Percentiles rank a stretch among this genome's conserved stretches.
These are phyloP conservation scores for Suillus tomentosus DNA, from an alignment of 768 basidiomycete species.

Conservation along the genomic window DNA sequence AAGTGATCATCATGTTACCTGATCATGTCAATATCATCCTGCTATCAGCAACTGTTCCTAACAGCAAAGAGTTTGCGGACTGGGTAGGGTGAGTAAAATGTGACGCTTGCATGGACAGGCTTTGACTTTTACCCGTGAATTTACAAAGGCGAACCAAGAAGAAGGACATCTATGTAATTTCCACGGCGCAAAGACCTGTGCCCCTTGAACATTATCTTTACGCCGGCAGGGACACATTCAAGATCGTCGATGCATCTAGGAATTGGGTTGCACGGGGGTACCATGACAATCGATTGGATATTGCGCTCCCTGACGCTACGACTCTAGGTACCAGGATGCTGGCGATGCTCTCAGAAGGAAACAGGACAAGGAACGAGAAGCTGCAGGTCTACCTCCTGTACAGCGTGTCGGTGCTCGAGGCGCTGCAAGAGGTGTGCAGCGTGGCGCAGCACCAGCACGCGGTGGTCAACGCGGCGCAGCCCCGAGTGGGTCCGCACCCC, in stretches of 20 bases:
- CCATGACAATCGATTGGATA: constrained; percentile 13
- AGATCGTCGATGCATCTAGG: constrained; percentile 85
- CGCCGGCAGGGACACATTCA: constrained; percentile 89
- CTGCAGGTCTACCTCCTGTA: constrained; percentile 86
- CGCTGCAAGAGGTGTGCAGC: constrained; percentile 50
- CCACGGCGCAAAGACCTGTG: constrained; percentile 93
- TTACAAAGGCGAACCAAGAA: constrained; percentile 88
- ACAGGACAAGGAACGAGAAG: constrained; percentile 98
- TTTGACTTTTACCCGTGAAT: not conserved
- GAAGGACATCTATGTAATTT: constrained; percentile 99
- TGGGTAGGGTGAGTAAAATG: constrained; percentile 87
- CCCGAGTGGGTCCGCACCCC: constrained; percentile 35
- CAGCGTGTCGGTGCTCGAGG: constrained; percentile 84
- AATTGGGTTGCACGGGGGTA: constrained; percentile 77
- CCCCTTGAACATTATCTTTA: constrained; percentile 97
- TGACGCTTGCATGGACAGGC: not conserved
- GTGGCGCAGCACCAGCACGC: constrained; percentile 50
- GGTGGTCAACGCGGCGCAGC: constrained; percentile 56
- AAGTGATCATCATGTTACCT: constrained; percentile 99
- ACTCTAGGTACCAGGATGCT: constrained; percentile 83
- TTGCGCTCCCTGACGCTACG: constrained; percentile 12
- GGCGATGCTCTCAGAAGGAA: constrained; percentile 87
- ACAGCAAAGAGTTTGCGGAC: constrained; percentile 96
- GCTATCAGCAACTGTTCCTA: constrained; percentile 96
- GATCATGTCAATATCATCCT: constrained; percentile 98